phyloP scores from a whole-genome alignment of 148 eudicot species.

The Selenicereus undatus region DNA sequence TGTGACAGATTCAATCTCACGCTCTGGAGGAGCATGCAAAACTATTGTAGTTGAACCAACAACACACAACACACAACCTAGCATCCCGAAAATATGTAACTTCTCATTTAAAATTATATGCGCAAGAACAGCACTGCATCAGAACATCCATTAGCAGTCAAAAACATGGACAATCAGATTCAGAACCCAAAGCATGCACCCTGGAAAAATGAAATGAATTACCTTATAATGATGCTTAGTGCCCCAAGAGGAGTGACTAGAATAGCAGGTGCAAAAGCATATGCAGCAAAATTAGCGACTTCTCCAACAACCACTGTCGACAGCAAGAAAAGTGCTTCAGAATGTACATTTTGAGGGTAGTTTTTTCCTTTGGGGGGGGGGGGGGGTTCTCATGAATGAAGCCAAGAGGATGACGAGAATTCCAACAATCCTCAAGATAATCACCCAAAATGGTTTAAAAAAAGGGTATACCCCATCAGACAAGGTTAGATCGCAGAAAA shows the following conservation, averaged over 20 bases:
- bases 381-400: conserved; percentile 1
- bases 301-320: conserved; percentile 81
- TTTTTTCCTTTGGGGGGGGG: background rate
- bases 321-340: conserved; percentile 24
- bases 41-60: conserved; percentile 83
- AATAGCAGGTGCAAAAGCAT: conserved; percentile 88
- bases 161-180: conserved; percentile 5
- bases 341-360: conserved; percentile 7
- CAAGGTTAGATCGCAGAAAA: background rate
- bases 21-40: conserved; percentile 82
- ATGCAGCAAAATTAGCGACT: conserved; percentile 82
- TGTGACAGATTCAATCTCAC: conserved; percentile 60
- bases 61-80: conserved; percentile 77
- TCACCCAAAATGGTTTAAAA: background rate
- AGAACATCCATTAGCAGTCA: conserved; percentile 28
- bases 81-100: conserved; percentile 68
- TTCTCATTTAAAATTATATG: conserved; percentile 64
- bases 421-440: background rate
- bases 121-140: conserved; percentile 76
- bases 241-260: conserved; percentile 92
- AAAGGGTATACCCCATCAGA: background rate
- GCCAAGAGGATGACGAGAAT: background rate
- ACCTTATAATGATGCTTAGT: conserved; percentile 82
- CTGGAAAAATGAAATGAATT: background rate
- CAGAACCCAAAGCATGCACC: background rate